Evolutionary conservation across 768 basidiomycete genomes (phyloP).

Genomic region (Tylopilus felleus): DNA sequence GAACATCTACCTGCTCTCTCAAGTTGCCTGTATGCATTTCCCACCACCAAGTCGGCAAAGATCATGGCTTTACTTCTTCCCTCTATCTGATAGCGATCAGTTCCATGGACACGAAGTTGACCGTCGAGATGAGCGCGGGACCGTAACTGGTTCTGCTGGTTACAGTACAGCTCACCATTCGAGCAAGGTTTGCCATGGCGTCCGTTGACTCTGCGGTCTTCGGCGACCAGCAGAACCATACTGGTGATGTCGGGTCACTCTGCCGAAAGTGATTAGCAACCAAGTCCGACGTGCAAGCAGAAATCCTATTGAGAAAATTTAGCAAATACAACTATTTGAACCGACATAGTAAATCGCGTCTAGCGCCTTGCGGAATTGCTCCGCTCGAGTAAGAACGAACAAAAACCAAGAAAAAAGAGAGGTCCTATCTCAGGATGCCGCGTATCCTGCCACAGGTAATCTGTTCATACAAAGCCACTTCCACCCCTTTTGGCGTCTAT

Average conservation of each 20-base stretch:
- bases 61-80: neutral
- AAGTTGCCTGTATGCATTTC: neutral
- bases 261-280: no score
- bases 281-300: no score
- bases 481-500: constrained; percentile 90
- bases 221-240: neutral
- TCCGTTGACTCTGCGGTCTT: neutral
- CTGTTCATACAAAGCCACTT: constrained; percentile 71
- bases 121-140: neutral
- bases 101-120: neutral
- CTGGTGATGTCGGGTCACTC: no score
- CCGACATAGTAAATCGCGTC: neutral
- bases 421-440: neutral
- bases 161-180: neutral
- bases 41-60: neutral
- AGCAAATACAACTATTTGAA: constrained; percentile 1
- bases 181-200: neutral
- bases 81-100: neutral
- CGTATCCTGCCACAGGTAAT: neutral
- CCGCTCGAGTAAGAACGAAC: neutral
- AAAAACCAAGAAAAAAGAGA: neutral
- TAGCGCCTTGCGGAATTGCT: neutral
- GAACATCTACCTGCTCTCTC: neutral
- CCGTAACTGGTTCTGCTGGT: neutral
- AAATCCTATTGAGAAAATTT: neutral